phyloP scores from a whole-genome alignment of 495 filamentous ascomycete genomes.

The Paragyromitra xinjiangensis region DNA sequence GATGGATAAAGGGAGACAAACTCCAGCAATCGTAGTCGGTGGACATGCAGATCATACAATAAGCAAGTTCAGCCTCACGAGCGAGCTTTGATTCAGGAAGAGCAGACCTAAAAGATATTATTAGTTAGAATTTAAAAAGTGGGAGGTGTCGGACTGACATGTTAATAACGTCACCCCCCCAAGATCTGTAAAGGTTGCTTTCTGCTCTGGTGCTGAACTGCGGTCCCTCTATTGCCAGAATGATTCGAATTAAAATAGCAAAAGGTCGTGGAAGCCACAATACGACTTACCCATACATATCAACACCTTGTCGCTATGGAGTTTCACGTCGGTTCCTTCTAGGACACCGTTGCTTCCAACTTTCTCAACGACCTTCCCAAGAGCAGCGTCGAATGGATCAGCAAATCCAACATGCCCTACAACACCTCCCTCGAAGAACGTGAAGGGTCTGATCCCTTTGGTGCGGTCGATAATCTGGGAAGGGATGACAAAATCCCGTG shows the following conservation, averaged over 20 bases:
- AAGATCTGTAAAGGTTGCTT: constrained; percentile 89
- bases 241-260: background rate
- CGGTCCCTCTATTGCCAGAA: constrained; percentile 73
- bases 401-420: constrained; percentile 96
- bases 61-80: constrained; percentile 92
- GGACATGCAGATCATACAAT: constrained; percentile 98
- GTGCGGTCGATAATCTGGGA: constrained; percentile 98
- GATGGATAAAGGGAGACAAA: constrained; percentile 42
- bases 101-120: constrained; percentile 62
- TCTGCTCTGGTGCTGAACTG: constrained; percentile 98
- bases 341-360: constrained; percentile 60
- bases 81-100: constrained; percentile 97
- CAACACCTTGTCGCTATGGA: constrained; percentile 81
- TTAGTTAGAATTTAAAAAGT: constrained; percentile 1
- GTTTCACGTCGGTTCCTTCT: constrained; percentile 76
- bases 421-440: constrained; percentile 92
- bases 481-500: constrained; percentile 93
- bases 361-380: constrained; percentile 74
- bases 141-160: constrained; percentile 64
- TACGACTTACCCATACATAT: constrained; percentile 82
- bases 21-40: constrained; percentile 99
- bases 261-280: background rate
- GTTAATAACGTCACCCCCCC: constrained; percentile 93
- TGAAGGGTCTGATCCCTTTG: constrained; percentile 90
- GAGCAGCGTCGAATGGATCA: constrained; percentile 85